Evolutionary conservation across 169 alveolate species (phyloP).

Genomic region (Plasmodium gonderi): DNA sequence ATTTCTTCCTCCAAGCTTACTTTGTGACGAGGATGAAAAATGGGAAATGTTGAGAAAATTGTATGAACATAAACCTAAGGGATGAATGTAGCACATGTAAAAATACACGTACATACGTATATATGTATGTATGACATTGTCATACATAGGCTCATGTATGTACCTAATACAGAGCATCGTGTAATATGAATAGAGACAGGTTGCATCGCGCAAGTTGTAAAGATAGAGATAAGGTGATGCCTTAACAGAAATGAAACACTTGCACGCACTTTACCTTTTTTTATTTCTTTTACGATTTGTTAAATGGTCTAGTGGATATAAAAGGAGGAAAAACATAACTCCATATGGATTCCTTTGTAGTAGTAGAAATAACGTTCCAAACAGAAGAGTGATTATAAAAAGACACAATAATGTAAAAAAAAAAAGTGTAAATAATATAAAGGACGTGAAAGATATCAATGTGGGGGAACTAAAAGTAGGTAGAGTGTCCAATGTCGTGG

Average conservation of each 20-base stretch:
- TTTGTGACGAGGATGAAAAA: not conserved
- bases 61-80: not conserved
- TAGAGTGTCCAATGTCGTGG: slow-evolving; percentile 13
- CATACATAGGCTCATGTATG: not conserved
- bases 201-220: not conserved
- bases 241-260: not conserved
- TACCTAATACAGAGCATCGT: not conserved
- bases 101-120: not conserved
- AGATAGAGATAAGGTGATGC: not conserved
- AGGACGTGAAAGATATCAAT: slow-evolving; percentile 4
- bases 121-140: not conserved
- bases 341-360: not conserved
- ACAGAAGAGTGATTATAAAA: not conserved
- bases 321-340: not conserved
- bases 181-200: not conserved
- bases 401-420: not conserved
- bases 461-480: slow-evolving; percentile 73
- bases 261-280: not conserved
- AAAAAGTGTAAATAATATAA: slow-evolving; percentile 12
- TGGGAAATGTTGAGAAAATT: not conserved
- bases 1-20: not conserved
- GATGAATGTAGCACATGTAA: not conserved
- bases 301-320: not conserved
- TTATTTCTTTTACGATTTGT: not conserved
- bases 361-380: not conserved